Evolutionary conservation across 352 stramenopile genomes (phyloP).

Genomic region (Phytophthora idaei): DNA sequence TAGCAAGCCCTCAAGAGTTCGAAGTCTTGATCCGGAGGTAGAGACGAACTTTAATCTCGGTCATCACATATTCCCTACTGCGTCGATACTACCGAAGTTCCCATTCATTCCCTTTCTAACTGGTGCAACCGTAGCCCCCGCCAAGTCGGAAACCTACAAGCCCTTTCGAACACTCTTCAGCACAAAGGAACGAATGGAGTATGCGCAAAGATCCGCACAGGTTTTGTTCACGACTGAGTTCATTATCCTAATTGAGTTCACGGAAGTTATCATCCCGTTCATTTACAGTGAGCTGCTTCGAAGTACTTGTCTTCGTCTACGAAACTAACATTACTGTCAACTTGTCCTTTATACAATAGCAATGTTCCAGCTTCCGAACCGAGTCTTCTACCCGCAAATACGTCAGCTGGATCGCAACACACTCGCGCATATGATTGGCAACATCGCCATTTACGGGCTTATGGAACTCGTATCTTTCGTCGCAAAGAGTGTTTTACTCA

Average conservation of each 20-base stretch:
- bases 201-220: constrained; percentile 22
- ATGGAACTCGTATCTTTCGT: constrained; percentile 40
- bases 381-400: constrained; percentile 41
- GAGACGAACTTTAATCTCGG: not conserved
- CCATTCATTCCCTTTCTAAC: constrained; percentile 7
- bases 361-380: constrained; percentile 45
- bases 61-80: not conserved
- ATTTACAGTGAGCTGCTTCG: constrained; percentile 36
- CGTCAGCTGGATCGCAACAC: constrained; percentile 9
- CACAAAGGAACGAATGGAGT: constrained; percentile 15
- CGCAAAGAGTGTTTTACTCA: constrained; percentile 24
- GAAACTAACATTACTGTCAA: not conserved
- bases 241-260: constrained; percentile 41
- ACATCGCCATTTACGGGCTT: constrained; percentile 34
- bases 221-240: constrained; percentile 43
- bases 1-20: constrained; percentile 2
- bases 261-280: constrained; percentile 42
- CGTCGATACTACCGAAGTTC: constrained; percentile 11
- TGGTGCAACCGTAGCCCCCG: not conserved
- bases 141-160: not conserved
- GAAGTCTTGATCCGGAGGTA: constrained; percentile 4
- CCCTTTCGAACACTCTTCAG: constrained; percentile 5
- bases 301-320: not conserved
- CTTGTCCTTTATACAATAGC: constrained; percentile 24
- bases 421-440: constrained; percentile 30